Evolutionary conservation across 192 early-diverging fungal species (phyloP).

Genomic region (Entrophospora sp.): DNA sequence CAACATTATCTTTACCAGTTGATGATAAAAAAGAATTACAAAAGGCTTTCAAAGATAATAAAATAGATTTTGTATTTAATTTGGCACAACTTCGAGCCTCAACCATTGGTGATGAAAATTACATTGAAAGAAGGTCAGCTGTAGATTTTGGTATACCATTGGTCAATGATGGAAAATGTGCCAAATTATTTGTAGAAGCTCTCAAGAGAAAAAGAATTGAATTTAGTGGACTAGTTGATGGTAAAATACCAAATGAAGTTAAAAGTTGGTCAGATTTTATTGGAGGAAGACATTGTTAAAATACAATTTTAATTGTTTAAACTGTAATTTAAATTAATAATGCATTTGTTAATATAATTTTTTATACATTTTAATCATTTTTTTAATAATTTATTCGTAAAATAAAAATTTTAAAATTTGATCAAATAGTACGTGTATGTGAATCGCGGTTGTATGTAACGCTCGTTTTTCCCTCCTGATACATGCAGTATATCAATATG

Average conservation of each 20-base stretch:
- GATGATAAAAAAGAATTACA: constrained; percentile 49
- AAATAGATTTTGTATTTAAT: constrained; percentile 66
- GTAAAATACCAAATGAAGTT: constrained; percentile 52
- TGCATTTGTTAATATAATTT: no score
- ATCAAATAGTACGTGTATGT: no score
- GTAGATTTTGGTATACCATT: constrained; percentile 95
- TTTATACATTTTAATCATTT: no score
- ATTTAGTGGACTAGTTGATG: constrained; percentile 23
- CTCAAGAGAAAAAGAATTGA: constrained; percentile 43
- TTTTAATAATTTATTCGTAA: no score
- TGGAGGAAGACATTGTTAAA: constrained; percentile 33
- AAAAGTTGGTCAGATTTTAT: constrained; percentile 64
- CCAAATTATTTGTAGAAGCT: constrained; percentile 86
- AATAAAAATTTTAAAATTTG: no score
- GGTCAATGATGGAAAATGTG: constrained; percentile 91
- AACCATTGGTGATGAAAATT: constrained; percentile 53
- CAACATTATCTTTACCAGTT: constrained; percentile 44
- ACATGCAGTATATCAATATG: no score
- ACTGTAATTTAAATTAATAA: no score
- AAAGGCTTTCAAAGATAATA: constrained; percentile 44
- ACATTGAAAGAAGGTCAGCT: constrained; percentile 84
- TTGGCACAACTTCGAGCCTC: constrained; percentile 57
- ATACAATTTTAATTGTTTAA: no score
- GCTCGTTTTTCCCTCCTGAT: no score
- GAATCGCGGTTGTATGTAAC: no score